Conservation (phyloP, 225 moss, liverwort and hornwort genomes). For the Ulota crispa region DNA sequence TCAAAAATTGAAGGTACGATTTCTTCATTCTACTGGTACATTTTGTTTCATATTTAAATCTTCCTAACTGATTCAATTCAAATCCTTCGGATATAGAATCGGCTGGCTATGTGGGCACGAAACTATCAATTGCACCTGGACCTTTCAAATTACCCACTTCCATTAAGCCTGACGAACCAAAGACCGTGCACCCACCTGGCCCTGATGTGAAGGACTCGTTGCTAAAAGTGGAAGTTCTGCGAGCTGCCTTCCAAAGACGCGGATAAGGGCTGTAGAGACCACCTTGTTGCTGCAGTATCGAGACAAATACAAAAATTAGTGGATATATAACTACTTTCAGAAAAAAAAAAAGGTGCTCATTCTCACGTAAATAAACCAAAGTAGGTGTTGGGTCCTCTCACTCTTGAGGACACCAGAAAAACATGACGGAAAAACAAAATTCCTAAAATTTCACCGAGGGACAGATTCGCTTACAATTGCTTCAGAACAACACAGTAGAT, state of each 20-base stretch:
- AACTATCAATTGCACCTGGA: background rate
- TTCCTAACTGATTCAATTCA: background rate
- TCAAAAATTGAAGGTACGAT: background rate
- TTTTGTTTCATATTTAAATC: background rate
- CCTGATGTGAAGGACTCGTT: slow-evolving; percentile 71
- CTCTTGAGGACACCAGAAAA: background rate
- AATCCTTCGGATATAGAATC: background rate
- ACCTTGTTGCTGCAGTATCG: slow-evolving; percentile 66
- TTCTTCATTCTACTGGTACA: background rate
- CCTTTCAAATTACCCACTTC: background rate
- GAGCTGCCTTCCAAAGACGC: slow-evolving; percentile 92
- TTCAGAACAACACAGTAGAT: slow-evolving; percentile 92
- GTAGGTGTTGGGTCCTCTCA: background rate
- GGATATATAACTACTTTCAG: background rate
- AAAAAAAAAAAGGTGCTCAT: background rate
- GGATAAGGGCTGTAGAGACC: slow-evolving; percentile 89
- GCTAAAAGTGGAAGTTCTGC: slow-evolving; percentile 93
- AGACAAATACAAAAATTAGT: background rate
- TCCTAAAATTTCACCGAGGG: background rate
- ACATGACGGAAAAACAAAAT: background rate
- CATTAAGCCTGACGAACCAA: background rate
- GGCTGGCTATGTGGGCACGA: background rate
- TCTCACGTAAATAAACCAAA: background rate
- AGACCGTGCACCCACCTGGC: slow-evolving; percentile 57
- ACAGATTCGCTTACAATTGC: slow-evolving; percentile 54